Base-by-base conservation (phyloP, 495 filamentous ascomycete species). In the Aspergillus mulundensis region DNA sequence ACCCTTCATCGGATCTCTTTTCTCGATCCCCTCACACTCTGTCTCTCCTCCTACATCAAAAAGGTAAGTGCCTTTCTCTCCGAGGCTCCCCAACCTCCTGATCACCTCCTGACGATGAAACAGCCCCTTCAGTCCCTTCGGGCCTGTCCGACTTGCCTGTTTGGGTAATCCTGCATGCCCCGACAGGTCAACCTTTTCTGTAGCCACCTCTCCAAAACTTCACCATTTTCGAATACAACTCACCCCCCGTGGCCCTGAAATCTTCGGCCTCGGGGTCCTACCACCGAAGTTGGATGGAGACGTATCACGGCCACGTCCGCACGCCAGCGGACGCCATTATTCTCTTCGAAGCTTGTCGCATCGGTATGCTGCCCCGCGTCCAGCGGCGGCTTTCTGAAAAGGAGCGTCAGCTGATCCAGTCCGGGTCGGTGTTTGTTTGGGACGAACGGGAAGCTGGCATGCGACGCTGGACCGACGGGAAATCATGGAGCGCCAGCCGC, bases 381-480 rank as follows among this genome's bases (percentile, higher is more conserved):
- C 94, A 98, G 73, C 78, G 94, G 44, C 79, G 94, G 63, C 73
- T 98, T 58, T 97, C 95, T 18, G 94, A 98, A 72, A 98, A 98
- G 70, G 94, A 98, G 72, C 84, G 94, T 39, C 91, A 96, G 62
- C 85, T 87, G 7, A 98, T 98, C 65, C 85, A 87, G 57, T 95
- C 93, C 2, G 94, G 94, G 16, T 97, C 95, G 0, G 93, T 98
- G 7, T 98, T 97, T 66, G 94, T 98, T 30, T 98, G 94, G 94
- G 95, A 97, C 71, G 94, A 98, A 77, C 80, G 93, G 60, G 94
- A 98, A 78, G 94, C 94, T 8, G 94, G 94, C 52, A 98, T 98
- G 94, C 82, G 94, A 54, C 80, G 94, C 71, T 98, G 94, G 94
- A 98, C 94, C 0, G 94, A 98, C 63, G 94, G 94, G 19, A 98